Base-by-base conservation (phyloP, 805 yeast species). In the Kazachstania kunashirensis region DNA sequence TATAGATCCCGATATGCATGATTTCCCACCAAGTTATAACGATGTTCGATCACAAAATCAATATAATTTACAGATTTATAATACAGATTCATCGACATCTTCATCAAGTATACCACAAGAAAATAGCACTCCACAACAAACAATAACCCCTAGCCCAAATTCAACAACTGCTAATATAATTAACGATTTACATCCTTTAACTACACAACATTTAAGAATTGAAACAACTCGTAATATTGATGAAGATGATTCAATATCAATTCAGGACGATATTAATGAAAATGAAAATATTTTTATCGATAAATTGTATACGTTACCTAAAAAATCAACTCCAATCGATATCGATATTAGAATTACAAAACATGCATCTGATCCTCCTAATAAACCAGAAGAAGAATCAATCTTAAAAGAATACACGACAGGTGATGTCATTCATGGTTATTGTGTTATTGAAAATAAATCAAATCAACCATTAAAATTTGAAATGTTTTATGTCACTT, bases 361-460 rank as follows among this genome's bases (percentile, higher is more conserved):
- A 29, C 38, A 41, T 21, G 45, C 51, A 1, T 45, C 53, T 3
- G 34, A 38, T n/a, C 52, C 52, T 13, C 49, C 49, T 25, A 21
- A 31, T 11, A 34, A 31, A 12, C 46, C 49, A 10, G 53, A 55
- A 24, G 41, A 49, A n/a, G 67, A 63, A 34, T 48, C 53, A 12
- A 51, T 61, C 0, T 41, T 65, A 13, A 56, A 56, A 29, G 77
- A 73, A 45, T 77, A 66, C 46, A 68, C 67, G 25, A 73, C 74
- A 17, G 79, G 79, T 14, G 81, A 75, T 44, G 57, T 59, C 13
- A 54, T 77, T 6, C 63, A 68, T 42, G 84, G 84, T 1, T 68
- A 64, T 40, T 57, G 70, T 6, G 44, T 53, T 0, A 59, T 74
- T 15, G 57, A 61, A 35, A 75, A 75, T 46, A 57, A 46, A 6